Conservation (phyloP, 495 filamentous ascomycete species). For the Neurospora sp. region DNA sequence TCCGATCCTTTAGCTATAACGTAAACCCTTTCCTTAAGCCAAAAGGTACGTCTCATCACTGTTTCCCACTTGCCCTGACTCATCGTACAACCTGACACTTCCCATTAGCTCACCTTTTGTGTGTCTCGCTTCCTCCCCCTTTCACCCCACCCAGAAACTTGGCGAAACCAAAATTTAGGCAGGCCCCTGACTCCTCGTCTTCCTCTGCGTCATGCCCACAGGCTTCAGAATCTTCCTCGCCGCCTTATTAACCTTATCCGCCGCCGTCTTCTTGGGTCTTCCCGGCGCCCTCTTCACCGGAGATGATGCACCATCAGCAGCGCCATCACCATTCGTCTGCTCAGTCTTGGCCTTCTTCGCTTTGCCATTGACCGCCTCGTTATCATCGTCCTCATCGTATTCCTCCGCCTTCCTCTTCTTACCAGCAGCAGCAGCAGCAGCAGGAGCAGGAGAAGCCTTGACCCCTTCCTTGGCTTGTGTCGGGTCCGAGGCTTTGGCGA, state of each 20-base stretch:
- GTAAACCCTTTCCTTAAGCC: neutral
- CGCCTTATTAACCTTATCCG: neutral
- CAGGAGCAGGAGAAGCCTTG: slow-evolving; percentile 7
- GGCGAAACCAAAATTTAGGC: slow-evolving; percentile 9
- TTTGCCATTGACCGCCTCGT: slow-evolving; percentile 9
- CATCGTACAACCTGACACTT: neutral
- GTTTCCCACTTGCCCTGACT: neutral
- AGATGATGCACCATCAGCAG: neutral
- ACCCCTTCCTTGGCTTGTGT: neutral
- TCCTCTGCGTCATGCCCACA: slow-evolving; percentile 29
- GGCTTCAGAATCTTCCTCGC: slow-evolving; percentile 2
- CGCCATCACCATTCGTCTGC: slow-evolving; percentile 6
- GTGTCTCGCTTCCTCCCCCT: neutral
- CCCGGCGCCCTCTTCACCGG: neutral
- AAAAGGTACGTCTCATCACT: neutral
- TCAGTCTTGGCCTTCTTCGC: slow-evolving; percentile 30
- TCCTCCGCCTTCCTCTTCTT: slow-evolving; percentile 10
- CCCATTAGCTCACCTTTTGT: neutral
- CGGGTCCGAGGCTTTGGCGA: neutral
- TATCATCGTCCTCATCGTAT: slow-evolving; percentile 10
- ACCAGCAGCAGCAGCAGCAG: neutral
- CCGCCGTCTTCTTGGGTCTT: neutral
- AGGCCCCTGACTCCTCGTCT: slow-evolving; percentile 37
- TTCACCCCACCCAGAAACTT: slow-evolving; percentile 1
- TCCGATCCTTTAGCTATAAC: neutral